Conservation (phyloP, 1,139 yeast genomes). For the Sugiyamaella paludigena region DNA sequence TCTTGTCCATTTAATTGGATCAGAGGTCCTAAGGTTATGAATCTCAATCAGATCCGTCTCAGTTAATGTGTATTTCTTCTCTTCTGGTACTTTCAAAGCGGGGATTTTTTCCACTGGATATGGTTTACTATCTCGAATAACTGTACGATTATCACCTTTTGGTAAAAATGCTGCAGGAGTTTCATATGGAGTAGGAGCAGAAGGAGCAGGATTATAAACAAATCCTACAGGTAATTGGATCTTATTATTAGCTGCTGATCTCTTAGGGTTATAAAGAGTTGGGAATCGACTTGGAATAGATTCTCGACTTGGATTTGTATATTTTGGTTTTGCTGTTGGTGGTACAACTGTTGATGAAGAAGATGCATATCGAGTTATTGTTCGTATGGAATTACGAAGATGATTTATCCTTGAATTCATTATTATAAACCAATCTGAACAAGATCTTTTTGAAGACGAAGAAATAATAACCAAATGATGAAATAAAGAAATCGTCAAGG, state of each 20-base stretch:
- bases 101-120: conserved; percentile 38
- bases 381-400: too few species aligned
- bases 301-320: conserved; percentile 16
- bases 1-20: conserved; percentile 67
- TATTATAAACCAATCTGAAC: too few species aligned
- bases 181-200: conserved; percentile 52
- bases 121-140: conserved; percentile 30
- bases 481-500: too few species aligned
- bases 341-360: neutral
- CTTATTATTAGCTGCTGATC: conserved; percentile 43
- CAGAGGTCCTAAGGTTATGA: conserved; percentile 54
- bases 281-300: conserved; percentile 35
- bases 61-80: conserved; percentile 58
- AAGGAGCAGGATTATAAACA: conserved; percentile 43
- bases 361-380: conserved; percentile 14
- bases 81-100: conserved; percentile 36
- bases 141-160: conserved; percentile 55
- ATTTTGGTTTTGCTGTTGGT: conserved; percentile 12
- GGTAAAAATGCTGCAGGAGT: conserved; percentile 81
- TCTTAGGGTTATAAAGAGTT: conserved; percentile 41
- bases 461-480: too few species aligned
- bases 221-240: conserved; percentile 41
- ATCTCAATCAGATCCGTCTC: conserved; percentile 63
- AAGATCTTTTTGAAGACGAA: too few species aligned
- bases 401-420: too few species aligned